Conservation (phyloP, 2,329 filamentous ascomycete genomes). For the Colletotrichum incanum region DNA sequence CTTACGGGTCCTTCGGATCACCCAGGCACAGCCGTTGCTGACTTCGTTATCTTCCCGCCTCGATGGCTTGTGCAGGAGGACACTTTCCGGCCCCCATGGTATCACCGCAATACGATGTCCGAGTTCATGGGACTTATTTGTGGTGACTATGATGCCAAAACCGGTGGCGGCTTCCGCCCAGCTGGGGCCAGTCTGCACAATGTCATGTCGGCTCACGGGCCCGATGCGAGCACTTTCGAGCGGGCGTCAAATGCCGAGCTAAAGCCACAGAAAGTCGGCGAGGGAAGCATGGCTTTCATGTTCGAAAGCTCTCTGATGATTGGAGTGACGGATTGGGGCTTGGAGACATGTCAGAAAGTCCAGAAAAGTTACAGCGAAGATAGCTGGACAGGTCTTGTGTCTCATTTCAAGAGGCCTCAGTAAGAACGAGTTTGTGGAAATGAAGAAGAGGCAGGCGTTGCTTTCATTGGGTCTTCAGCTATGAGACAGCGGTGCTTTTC, state of each 20-base stretch:
- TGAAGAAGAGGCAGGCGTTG: background rate
- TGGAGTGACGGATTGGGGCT: slow-evolving; percentile 69
- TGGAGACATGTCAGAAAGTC: slow-evolving; percentile 56
- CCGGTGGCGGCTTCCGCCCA: slow-evolving; percentile 60
- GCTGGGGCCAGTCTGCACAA: slow-evolving; percentile 67
- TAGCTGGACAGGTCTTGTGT: slow-evolving; percentile 64
- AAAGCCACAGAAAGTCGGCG: slow-evolving; percentile 60
- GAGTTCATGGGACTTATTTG: slow-evolving; percentile 65
- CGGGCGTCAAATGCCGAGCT: slow-evolving; percentile 63
- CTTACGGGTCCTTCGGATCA: slow-evolving; percentile 66
- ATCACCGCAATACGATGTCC: slow-evolving; percentile 67
- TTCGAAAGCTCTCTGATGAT: slow-evolving; percentile 67
- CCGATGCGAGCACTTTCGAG: slow-evolving; percentile 62
- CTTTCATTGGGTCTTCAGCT: too few relatives aligned
- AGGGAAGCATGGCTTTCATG: slow-evolving; percentile 66
- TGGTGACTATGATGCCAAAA: slow-evolving; percentile 64
- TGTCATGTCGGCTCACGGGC: slow-evolving; percentile 70
- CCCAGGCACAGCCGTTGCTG: slow-evolving; percentile 68
- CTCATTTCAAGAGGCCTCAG: slow-evolving; percentile 44
- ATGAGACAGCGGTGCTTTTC: too few relatives aligned
- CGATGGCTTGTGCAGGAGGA: slow-evolving; percentile 72
- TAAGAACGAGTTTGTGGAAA: background rate
- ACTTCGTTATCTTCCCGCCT: slow-evolving; percentile 74
- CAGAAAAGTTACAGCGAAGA: slow-evolving; percentile 74
- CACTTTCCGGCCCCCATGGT: slow-evolving; percentile 73